Conservation (phyloP, 805 yeast genomes). For the Lachancea waltii region DNA sequence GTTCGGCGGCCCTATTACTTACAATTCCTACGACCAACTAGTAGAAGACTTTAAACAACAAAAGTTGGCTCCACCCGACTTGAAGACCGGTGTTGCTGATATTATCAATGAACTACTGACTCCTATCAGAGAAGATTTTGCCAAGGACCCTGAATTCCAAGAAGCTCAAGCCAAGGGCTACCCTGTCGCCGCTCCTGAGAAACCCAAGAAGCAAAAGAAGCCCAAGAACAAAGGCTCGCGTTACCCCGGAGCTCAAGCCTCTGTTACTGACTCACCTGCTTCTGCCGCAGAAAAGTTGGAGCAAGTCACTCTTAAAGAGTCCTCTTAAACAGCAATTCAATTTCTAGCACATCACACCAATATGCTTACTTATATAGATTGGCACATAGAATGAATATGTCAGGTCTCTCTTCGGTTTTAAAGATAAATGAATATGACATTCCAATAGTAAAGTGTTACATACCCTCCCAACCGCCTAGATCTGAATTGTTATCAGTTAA, state of each 20-base stretch:
- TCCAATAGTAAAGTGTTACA: constrained; percentile 11
- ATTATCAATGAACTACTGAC: constrained; percentile 73
- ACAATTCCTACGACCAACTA: constrained; percentile 57
- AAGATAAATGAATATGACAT: background rate
- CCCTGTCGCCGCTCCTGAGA: constrained; percentile 61
- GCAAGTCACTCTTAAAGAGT: constrained; percentile 11
- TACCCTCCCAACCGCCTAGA: constrained; percentile 90
- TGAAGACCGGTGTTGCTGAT: constrained; percentile 86
- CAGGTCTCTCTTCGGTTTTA: background rate
- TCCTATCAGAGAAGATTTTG: constrained; percentile 73
- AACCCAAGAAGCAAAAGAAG: constrained; percentile 62
- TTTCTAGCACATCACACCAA: too few species aligned
- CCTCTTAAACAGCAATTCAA: too few species aligned
- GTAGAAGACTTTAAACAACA: constrained; percentile 67
- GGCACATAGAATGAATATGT: too few species aligned
- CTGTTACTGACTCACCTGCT: constrained; percentile 13
- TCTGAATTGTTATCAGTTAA: constrained; percentile 73
- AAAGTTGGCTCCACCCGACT: constrained; percentile 84
- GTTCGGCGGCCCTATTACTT: constrained; percentile 89
- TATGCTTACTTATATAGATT: too few species aligned
- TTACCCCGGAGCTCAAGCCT: constrained; percentile 62
- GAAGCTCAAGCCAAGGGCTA: constrained; percentile 74
- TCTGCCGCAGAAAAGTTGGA: constrained; percentile 26
- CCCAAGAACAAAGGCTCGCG: constrained; percentile 84
- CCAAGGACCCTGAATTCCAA: constrained; percentile 59